Evolutionary conservation across 225 moss, liverwort and hornwort species (phyloP), one percentile per base, ranked within the genome.

Genomic region (Antitrichia curtipendula): DNA sequence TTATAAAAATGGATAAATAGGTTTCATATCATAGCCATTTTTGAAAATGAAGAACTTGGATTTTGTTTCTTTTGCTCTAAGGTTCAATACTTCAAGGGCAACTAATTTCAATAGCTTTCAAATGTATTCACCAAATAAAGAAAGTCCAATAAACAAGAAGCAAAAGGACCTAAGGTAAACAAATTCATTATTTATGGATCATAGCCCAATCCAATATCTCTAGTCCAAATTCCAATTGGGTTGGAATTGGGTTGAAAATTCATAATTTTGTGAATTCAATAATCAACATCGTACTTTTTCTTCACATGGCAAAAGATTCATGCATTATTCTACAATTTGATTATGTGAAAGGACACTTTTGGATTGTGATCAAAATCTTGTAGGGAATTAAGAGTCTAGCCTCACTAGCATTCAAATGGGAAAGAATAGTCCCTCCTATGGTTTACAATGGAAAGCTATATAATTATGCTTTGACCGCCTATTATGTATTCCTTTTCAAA

Each of bases 211-310:
- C n/a, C 2, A 66, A 21, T 1, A 21, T 66, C 12, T 12, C 21
- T n/a, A 12, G 22, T n/a, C 7, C 1, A 22, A n/a, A 12, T 11
- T 12, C 8, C 1, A 38, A n/a, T 21, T 38, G 6, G 2, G 1
- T 62, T 62, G 62, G 32, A 62, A 31, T 62, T 32, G 32, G 32
- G 8, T 62, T 62, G 62, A 29, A 29, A 61, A 7, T 7, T 29
- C 29, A 29, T 7, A 14, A 7, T 61, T 61, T 61, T 3, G 29
- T 29, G 29, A 61, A 61, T 14, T 61, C 14, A 65, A 20, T 36
- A 1, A 36, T 10, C 19, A 65, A 9, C 20, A 64, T 19, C 5
- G 9, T 6, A 20, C 2, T 10, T 10, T n/a, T n/a, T n/a, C n/a
- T n/a, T n/a, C 10, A 64, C 9, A 36, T 64, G 19, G 36, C 10